Evolutionary conservation across 1,284 basidiomycete genomes (phyloP).

Genomic region (Malassezia slooffiae): DNA sequence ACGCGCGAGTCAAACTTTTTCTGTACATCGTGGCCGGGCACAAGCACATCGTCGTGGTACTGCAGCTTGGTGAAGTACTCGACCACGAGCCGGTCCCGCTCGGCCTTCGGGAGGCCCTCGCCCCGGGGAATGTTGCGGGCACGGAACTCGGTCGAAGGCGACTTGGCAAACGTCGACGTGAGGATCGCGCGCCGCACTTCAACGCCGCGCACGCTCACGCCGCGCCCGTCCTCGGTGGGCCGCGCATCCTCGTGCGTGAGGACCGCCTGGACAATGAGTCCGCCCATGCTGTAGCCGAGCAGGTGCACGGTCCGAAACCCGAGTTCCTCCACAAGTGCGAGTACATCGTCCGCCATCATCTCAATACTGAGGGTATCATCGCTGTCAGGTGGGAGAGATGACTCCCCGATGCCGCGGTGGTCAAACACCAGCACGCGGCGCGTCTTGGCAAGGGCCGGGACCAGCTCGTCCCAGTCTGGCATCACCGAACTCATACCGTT

Average conservation of each 20-base stretch:
- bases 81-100: constrained; percentile 21
- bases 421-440: constrained; percentile 33
- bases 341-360: constrained; percentile 29
- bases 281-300: constrained; percentile 43
- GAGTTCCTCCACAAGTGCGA: constrained; percentile 22
- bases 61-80: constrained; percentile 27
- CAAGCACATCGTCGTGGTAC: constrained; percentile 27
- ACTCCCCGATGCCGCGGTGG: constrained; percentile 37
- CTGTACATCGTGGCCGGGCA: not conserved
- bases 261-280: constrained; percentile 33
- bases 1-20: constrained; percentile 16
- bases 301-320: constrained; percentile 21
- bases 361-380: constrained; percentile 27
- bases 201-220: constrained; percentile 15
- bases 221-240: constrained; percentile 1
- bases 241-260: constrained; percentile 18
- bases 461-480: constrained; percentile 35
- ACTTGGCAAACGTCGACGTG: constrained; percentile 35
- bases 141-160: constrained; percentile 29
- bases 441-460: constrained; percentile 18
- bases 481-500: constrained; percentile 41
- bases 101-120: not conserved
- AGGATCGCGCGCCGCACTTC: constrained; percentile 26
- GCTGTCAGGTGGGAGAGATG: constrained; percentile 20
- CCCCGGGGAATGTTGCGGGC: constrained; percentile 6